Percentiles rank a stretch among this genome's conserved stretches.
These are phyloP conservation scores for Trichoderma orchidacearum DNA, from an alignment of 495 filamentous ascomycete species.

Conservation along the genomic window DNA sequence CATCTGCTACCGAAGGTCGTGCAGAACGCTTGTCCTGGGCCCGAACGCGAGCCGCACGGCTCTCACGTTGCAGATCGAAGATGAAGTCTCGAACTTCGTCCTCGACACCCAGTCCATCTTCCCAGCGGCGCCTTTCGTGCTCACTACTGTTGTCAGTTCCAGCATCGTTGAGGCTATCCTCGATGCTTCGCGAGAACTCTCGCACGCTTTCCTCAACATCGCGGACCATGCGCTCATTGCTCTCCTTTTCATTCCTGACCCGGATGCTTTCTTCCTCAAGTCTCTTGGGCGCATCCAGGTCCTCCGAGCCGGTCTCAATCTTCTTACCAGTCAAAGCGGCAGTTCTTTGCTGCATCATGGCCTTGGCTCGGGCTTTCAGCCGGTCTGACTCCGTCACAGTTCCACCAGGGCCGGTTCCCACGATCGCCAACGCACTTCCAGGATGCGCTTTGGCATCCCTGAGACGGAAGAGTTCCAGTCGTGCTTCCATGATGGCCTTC, in stretches of 20 bases:
- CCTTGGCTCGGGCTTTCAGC: conserved; percentile 86
- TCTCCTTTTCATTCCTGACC: conserved; percentile 72
- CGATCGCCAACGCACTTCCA: conserved; percentile 62
- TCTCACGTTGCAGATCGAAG: conserved; percentile 80
- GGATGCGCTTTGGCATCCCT: conserved; percentile 90
- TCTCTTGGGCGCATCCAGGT: conserved; percentile 64
- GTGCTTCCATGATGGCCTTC: conserved; percentile 82
- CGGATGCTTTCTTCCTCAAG: conserved; percentile 78
- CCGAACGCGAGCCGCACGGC: conserved; percentile 58
- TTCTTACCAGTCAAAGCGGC: conserved; percentile 83
- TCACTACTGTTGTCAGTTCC: conserved; percentile 52
- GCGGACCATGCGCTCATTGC: conserved; percentile 86
- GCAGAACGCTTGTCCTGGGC: conserved; percentile 46
- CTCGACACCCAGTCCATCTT: conserved; percentile 92
- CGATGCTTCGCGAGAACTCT: conserved; percentile 74
- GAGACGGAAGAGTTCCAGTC: conserved; percentile 84
- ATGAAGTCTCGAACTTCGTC: conserved; percentile 96
- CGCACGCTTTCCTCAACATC: conserved; percentile 95
- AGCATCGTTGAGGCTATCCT: conserved; percentile 75
- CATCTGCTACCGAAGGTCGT: conserved; percentile 26
- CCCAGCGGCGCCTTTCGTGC: conserved; percentile 89
- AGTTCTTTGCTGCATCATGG: conserved; percentile 95
- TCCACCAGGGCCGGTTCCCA: conserved; percentile 90
- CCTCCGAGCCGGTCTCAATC: conserved; percentile 45
- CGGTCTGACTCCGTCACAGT: conserved; percentile 85